These are phyloP conservation scores for Linum tenue DNA, from an alignment of 345 rosid genomes.

Conservation along the genomic window DNA sequence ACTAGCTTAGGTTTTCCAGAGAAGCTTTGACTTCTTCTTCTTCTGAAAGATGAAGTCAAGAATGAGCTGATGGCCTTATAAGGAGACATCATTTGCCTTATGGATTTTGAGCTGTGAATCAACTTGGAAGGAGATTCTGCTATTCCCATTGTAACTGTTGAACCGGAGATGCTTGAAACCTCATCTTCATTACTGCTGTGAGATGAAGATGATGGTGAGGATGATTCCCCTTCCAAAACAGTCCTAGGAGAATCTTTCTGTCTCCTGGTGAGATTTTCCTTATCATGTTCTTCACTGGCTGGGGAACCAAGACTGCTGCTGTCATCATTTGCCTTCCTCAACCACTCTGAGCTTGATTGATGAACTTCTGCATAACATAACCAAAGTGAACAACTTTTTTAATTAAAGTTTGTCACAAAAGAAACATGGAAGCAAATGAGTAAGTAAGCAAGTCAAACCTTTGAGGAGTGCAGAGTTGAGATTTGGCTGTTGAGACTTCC, in stretches of 20 bases:
- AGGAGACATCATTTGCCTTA: conserved; percentile 31
- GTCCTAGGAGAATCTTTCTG: conserved; percentile 50
- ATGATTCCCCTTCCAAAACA: conserved; percentile 24
- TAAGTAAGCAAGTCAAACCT: not conserved
- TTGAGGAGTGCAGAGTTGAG: not conserved
- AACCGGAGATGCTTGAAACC: conserved; percentile 39
- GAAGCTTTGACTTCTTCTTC: conserved; percentile 31
- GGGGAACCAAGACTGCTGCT: conserved; percentile 15
- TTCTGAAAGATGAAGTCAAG: conserved; percentile 37
- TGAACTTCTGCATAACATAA: conserved; percentile 14
- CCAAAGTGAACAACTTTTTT: not conserved
- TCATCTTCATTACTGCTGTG: conserved; percentile 41
- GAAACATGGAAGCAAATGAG: not conserved
- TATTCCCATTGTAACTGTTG: conserved; percentile 31
- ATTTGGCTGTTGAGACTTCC: conserved; percentile 22
- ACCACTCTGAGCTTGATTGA: conserved; percentile 25
- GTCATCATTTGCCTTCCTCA: conserved; percentile 10
- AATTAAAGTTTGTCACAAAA: not conserved
- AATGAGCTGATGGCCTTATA: conserved; percentile 44
- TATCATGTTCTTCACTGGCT: conserved; percentile 9
- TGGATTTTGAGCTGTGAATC: conserved; percentile 16
- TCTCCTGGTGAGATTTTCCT: conserved; percentile 10
- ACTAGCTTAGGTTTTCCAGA: conserved; percentile 10
- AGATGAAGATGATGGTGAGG: conserved; percentile 22
- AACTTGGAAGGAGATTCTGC: conserved; percentile 29